These are phyloP conservation scores for Phaffia australis DNA, from an alignment of 768 basidiomycete species.

Conservation along the genomic window DNA sequence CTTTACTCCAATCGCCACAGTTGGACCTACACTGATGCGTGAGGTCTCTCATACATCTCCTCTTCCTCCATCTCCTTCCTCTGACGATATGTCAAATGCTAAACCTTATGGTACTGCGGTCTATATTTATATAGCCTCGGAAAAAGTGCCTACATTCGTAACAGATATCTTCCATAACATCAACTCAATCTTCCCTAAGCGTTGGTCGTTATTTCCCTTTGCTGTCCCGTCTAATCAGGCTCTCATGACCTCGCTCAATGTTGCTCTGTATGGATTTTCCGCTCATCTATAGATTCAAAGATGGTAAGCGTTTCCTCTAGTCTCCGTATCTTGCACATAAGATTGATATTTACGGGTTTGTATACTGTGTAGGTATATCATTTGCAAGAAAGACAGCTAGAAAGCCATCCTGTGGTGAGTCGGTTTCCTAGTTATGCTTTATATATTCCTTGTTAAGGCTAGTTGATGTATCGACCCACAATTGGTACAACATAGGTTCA, in stretches of 20 bases:
- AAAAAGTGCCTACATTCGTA: conserved; percentile 5
- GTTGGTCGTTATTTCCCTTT: background rate
- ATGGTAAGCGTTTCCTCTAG: background rate
- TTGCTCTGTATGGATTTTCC: background rate
- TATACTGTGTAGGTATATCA: conserved; percentile 7
- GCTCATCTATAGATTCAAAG: background rate
- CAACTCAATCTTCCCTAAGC: conserved; percentile 18
- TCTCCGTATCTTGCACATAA: too few species aligned
- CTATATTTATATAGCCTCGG: background rate
- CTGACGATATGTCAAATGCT: background rate
- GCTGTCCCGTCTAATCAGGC: background rate
- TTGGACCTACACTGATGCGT: conserved; percentile 4
- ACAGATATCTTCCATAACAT: conserved; percentile 20
- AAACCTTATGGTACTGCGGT: background rate
- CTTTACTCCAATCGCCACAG: conserved; percentile 3
- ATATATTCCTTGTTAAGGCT: too few species aligned
- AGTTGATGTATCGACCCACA: too few species aligned
- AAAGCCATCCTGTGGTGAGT: conserved; percentile 16
- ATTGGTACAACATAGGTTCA: background rate
- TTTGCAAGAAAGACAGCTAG: conserved; percentile 22
- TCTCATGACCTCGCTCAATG: background rate
- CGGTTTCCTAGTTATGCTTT: too few species aligned
- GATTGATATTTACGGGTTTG: too few species aligned
- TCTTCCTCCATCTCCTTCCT: background rate
- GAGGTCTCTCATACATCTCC: background rate